These are phyloP conservation scores for Dendrocalamus latiflorus DNA, from an alignment of 202 grass and related monocot species.

Conservation along the genomic window DNA sequence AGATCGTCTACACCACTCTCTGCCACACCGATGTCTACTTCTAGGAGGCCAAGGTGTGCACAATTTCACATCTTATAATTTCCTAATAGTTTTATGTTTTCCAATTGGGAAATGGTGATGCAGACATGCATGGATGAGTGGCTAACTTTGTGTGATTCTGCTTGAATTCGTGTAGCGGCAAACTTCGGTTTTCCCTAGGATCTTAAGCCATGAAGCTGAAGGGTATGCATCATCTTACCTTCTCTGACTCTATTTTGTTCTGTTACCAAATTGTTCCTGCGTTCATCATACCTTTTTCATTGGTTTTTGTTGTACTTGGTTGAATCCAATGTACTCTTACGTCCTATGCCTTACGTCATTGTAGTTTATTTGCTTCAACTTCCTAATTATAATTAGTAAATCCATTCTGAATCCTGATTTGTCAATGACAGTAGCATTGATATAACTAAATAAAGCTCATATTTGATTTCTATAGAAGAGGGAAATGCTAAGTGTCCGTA, in stretches of 20 bases:
- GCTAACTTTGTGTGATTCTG: background rate
- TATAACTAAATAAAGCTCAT: background rate
- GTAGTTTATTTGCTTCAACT: background rate
- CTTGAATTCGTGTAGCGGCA: conserved; percentile 47
- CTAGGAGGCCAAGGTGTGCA: conserved; percentile 69
- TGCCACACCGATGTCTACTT: conserved; percentile 88
- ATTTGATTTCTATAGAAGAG: too few species aligned
- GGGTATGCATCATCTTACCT: conserved; percentile 36
- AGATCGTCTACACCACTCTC: conserved; percentile 75
- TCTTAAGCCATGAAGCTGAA: conserved; percentile 77
- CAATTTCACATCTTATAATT: background rate
- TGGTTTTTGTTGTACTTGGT: background rate
- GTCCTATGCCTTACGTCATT: background rate
- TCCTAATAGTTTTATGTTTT: background rate
- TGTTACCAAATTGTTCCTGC: background rate
- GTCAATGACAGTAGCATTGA: background rate
- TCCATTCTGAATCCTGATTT: background rate
- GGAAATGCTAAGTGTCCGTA: too few species aligned
- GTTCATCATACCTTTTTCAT: background rate
- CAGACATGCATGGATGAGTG: background rate
- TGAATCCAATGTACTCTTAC: background rate
- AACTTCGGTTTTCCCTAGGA: conserved; percentile 77
- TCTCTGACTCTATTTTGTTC: background rate
- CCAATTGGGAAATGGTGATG: too few species aligned
- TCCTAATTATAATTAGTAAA: background rate